Conservation (phyloP, 768 basidiomycete genomes). For the Rhizopogon vesiculosus region DNA sequence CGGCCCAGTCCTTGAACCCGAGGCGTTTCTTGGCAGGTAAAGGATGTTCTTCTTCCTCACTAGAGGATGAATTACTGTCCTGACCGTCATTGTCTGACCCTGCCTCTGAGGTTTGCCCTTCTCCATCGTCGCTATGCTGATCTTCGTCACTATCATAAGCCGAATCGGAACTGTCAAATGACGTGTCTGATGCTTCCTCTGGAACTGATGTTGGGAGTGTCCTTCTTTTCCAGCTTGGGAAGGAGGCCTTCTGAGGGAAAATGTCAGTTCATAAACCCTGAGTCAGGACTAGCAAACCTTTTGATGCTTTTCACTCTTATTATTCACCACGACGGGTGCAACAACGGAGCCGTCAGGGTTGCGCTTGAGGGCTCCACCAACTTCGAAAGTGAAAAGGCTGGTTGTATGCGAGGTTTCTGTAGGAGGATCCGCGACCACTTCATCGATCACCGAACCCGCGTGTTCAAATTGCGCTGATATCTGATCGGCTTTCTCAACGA, state of each 20-base stretch:
- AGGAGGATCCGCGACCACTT: slow-evolving; percentile 14
- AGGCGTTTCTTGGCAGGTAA: slow-evolving; percentile 33
- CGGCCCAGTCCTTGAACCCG: slow-evolving; percentile 89
- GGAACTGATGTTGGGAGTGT: slow-evolving; percentile 21
- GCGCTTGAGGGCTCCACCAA: slow-evolving; percentile 65
- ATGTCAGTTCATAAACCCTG: slow-evolving; percentile 3
- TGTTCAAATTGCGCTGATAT: background rate
- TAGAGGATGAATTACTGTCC: slow-evolving; percentile 7
- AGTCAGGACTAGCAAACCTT: slow-evolving; percentile 33
- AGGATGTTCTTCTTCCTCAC: slow-evolving; percentile 14
- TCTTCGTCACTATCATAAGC: slow-evolving; percentile 47
- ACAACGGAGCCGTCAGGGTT: slow-evolving; percentile 59
- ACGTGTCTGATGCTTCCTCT: slow-evolving; percentile 45
- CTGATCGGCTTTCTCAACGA: background rate
- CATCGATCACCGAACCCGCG: background rate
- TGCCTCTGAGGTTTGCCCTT: slow-evolving; percentile 7
- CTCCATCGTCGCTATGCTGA: slow-evolving; percentile 11
- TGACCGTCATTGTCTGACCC: slow-evolving; percentile 15
- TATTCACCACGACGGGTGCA: slow-evolving; percentile 42
- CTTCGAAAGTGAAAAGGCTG: slow-evolving; percentile 14
- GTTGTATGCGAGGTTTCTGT: slow-evolving; percentile 7
- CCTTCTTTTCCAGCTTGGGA: slow-evolving; percentile 47
- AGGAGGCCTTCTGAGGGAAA: slow-evolving; percentile 26
- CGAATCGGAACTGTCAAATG: slow-evolving; percentile 78
- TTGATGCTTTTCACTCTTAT: slow-evolving; percentile 33